Percentiles rank a stretch among this genome's conserved stretches.
Evolutionary conservation across 164 flowering plant genomes (phyloP).

Genomic region (Chimonanthus salicifolius): DNA sequence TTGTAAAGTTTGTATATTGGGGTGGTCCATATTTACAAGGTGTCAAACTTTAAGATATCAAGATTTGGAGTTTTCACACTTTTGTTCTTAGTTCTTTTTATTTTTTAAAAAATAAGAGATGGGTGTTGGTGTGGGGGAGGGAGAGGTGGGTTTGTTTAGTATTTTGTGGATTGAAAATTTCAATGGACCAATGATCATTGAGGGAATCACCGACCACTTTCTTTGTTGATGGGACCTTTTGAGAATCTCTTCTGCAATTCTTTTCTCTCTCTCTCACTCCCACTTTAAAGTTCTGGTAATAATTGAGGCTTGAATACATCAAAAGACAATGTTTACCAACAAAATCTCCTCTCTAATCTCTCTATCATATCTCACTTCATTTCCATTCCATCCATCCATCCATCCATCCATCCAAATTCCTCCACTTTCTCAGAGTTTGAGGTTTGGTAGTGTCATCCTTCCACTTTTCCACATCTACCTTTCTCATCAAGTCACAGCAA

Average conservation of each 20-base stretch:
- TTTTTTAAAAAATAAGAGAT: not conserved
- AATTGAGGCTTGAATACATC: not conserved
- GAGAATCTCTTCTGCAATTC: conserved; percentile 25
- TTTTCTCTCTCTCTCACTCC: conserved; percentile 8
- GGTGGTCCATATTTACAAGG: not conserved
- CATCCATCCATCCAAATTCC: conserved; percentile 8
- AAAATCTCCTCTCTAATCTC: not conserved
- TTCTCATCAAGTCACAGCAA: not conserved
- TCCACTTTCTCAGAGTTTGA: conserved; percentile 4
- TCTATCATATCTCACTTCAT: not conserved
- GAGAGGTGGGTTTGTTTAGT: conserved; percentile 10
- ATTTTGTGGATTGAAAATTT: conserved; percentile 17
- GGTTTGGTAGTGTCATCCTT: conserved; percentile 11
- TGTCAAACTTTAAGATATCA: not conserved
- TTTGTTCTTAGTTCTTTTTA: not conserved
- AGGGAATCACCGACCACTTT: conserved; percentile 33
- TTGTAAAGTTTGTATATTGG: too few species aligned
- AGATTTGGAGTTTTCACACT: not conserved
- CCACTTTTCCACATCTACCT: not conserved
- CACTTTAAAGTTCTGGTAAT: not conserved
- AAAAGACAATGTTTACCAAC: not conserved
- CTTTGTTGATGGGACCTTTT: conserved; percentile 36
- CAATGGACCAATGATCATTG: conserved; percentile 30
- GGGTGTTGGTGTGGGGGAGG: conserved; percentile 9
- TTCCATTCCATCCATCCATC: conserved; percentile 6